Conservation (phyloP, 306 rosid genomes). For the Pyrus communis region DNA sequence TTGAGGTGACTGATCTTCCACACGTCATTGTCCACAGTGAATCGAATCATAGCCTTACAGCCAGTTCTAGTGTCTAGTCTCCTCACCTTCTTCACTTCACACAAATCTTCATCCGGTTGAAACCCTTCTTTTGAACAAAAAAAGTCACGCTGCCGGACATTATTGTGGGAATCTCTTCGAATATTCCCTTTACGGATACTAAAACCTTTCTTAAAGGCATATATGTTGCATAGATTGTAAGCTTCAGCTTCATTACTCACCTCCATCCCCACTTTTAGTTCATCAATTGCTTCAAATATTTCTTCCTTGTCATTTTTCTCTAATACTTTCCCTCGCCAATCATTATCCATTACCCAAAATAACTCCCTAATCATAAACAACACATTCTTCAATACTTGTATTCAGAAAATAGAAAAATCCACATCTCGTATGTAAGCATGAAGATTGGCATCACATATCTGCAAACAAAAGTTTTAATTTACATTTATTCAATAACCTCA, state of each 20-base stretch:
- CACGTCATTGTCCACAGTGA: neutral
- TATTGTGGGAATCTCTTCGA: neutral
- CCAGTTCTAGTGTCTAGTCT: neutral
- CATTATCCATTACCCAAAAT: neutral
- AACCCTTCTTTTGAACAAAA: slow-evolving; percentile 12
- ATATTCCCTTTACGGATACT: slow-evolving; percentile 4
- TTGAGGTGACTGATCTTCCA: slow-evolving; percentile 7
- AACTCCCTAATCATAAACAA: neutral
- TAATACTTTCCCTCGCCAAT: neutral
- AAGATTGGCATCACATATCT: neutral
- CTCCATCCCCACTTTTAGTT: neutral
- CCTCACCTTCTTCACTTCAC: neutral
- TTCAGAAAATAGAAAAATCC: neutral
- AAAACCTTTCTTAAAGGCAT: neutral
- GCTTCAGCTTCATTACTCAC: neutral
- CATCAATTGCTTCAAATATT: neutral
- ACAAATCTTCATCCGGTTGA: neutral
- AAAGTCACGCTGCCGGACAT: neutral
- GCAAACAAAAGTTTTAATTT: neutral
- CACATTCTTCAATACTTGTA: neutral
- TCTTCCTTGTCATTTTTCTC: neutral
- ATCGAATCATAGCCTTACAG: slow-evolving; percentile 6
- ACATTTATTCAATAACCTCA: neutral
- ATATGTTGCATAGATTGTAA: neutral
- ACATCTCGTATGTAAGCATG: neutral